Percentiles rank a stretch among this genome's conserved stretches.
phyloP scores from a whole-genome alignment of 768 basidiomycete species.

The Lepiota subincarnata region DNA sequence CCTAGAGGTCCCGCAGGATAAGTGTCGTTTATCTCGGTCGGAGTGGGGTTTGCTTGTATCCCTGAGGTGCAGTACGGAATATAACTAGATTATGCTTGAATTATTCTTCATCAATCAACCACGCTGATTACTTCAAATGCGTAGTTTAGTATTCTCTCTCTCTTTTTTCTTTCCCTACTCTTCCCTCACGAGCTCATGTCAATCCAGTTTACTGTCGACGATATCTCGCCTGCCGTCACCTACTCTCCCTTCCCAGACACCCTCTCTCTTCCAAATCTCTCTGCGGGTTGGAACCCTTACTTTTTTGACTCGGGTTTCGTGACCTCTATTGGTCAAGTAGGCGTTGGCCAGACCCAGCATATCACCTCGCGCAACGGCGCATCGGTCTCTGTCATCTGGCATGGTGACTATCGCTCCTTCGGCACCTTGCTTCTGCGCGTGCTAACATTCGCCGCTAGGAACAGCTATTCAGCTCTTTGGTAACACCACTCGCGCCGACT shows the following conservation, averaged over 20 bases:
- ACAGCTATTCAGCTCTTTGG: constrained; percentile 62
- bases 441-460: constrained; percentile 34
- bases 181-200: constrained; percentile 21
- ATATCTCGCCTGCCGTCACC: constrained; percentile 59
- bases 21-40: no score
- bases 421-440: not conserved
- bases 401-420: constrained; percentile 39
- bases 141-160: no score
- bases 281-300: constrained; percentile 67
- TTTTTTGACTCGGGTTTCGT: constrained; percentile 50
- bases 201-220: constrained; percentile 49
- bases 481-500: constrained; percentile 38
- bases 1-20: no score
- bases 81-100: no score
- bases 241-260: constrained; percentile 63
- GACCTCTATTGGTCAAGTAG: constrained; percentile 34
- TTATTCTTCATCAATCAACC: no score
- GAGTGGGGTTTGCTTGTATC: no score
- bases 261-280: constrained; percentile 41
- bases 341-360: constrained; percentile 56
- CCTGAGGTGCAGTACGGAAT: no score
- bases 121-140: no score
- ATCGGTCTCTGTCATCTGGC: constrained; percentile 53
- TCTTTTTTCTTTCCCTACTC: not conserved
- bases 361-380: constrained; percentile 60